Evolutionary conservation across 345 rosid species (phyloP).

Genomic region (Salix suchowensis): DNA sequence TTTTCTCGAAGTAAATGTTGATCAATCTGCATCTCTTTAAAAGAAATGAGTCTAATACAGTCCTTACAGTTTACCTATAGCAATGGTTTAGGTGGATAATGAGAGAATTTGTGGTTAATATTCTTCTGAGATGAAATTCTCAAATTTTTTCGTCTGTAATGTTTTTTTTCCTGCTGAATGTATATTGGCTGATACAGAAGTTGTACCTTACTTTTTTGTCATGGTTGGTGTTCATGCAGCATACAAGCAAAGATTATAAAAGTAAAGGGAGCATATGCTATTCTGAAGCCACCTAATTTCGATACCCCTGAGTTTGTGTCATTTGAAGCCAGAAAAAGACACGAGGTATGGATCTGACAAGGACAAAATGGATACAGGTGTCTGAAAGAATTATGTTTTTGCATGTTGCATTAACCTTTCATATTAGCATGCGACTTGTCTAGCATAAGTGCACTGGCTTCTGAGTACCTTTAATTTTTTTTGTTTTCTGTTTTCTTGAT

Average conservation of each 20-base stretch:
- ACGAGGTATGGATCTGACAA: constrained; percentile 14
- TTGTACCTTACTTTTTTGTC: too few species aligned
- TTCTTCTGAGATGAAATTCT: too few species aligned
- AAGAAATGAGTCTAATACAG: not conserved
- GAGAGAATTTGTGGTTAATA: too few species aligned
- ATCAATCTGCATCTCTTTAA: not conserved
- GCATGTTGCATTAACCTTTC: not conserved
- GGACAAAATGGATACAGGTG: not conserved
- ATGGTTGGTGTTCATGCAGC: constrained; percentile 14
- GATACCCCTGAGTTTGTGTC: constrained; percentile 33
- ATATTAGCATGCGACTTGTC: not conserved
- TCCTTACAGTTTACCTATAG: not conserved
- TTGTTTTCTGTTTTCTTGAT: not conserved
- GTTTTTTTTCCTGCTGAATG: too few species aligned
- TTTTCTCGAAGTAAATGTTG: not conserved
- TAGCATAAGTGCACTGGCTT: not conserved
- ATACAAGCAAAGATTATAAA: constrained; percentile 22
- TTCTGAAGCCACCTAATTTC: constrained; percentile 38
- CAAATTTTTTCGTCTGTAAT: too few species aligned
- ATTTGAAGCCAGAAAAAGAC: constrained; percentile 32
- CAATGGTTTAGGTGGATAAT: too few species aligned
- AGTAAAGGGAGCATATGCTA: constrained; percentile 43
- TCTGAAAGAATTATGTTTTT: not conserved
- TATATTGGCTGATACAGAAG: too few species aligned
- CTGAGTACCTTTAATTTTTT: not conserved